Percentiles rank a stretch among this genome's conserved stretches.
Evolutionary conservation across 2,329 filamentous ascomycete genomes (phyloP).

Genomic region (Pseudofabraea citricarpa): DNA sequence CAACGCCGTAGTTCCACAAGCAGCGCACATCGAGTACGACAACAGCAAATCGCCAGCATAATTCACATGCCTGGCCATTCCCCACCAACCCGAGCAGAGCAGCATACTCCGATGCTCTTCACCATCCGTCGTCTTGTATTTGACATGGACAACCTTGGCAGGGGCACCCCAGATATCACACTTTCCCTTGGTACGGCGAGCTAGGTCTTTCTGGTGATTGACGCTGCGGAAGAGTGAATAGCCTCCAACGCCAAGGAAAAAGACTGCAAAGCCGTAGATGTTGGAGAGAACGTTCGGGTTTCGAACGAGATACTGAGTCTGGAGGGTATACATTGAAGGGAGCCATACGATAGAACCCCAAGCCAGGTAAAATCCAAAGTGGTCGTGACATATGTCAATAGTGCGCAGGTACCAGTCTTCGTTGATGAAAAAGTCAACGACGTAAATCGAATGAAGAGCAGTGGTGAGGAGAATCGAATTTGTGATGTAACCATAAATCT

Average conservation of each 20-base stretch:
- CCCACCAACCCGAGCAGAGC: conserved; percentile 37
- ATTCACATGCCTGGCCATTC: conserved; percentile 34
- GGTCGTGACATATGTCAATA: conserved; percentile 37
- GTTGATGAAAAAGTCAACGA: conserved; percentile 44
- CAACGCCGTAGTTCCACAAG: conserved; percentile 31
- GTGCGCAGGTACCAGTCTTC: conserved; percentile 43
- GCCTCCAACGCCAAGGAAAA: conserved; percentile 30
- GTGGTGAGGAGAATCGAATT: conserved; percentile 38
- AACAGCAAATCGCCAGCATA: conserved; percentile 36
- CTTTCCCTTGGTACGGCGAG: conserved; percentile 33
- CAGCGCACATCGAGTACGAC: conserved; percentile 36
- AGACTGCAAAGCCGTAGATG: conserved; percentile 21
- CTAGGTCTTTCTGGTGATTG: conserved; percentile 40
- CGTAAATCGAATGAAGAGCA: conserved; percentile 39
- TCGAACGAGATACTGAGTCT: conserved; percentile 40
- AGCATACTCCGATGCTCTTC: conserved; percentile 33
- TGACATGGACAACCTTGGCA: conserved; percentile 32
- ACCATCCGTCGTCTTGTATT: conserved; percentile 37
- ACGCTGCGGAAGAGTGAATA: conserved; percentile 40
- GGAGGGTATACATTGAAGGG: conserved; percentile 41
- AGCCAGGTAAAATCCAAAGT: conserved; percentile 35
- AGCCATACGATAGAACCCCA: conserved; percentile 43
- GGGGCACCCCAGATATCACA: conserved; percentile 39
- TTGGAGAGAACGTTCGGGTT: conserved; percentile 32
- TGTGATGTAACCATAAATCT: conserved; percentile 33